Evolutionary conservation across 306 rosid species (phyloP).

Genomic region (Malus orientalis): DNA sequence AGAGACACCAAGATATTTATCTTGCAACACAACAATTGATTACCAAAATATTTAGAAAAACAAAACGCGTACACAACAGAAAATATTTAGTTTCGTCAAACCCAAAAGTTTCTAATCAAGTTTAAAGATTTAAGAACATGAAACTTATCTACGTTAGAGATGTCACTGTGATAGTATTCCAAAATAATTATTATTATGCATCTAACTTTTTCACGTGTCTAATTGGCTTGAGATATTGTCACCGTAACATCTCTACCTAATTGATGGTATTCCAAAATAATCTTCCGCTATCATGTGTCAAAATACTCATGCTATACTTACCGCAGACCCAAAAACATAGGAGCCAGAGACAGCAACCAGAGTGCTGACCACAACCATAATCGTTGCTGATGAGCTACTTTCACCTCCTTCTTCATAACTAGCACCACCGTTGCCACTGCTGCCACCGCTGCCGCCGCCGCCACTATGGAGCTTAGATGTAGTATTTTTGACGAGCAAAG

Average conservation of each 20-base stretch:
- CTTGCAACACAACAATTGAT: neutral
- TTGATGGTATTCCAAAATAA: too few species aligned
- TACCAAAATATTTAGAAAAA: neutral
- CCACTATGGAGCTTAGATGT: neutral
- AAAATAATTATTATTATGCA: too few species aligned
- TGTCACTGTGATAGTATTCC: too few species aligned
- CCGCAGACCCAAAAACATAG: slow-evolving; percentile 77
- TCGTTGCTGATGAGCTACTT: slow-evolving; percentile 29
- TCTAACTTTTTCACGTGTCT: too few species aligned
- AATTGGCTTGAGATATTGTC: too few species aligned
- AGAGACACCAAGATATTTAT: neutral
- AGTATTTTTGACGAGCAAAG: slow-evolving; percentile 20
- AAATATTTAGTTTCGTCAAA: neutral
- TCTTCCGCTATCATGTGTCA: too few species aligned
- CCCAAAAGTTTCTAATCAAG: too few species aligned
- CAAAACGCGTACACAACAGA: neutral
- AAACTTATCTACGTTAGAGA: too few species aligned
- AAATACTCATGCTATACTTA: slow-evolving; percentile 9
- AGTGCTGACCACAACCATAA: slow-evolving; percentile 41
- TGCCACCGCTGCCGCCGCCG: neutral
- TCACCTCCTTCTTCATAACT: neutral
- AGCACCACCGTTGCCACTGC: neutral
- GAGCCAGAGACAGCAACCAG: slow-evolving; percentile 70
- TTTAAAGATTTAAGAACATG: too few species aligned
- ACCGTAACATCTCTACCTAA: too few species aligned